Evolutionary conservation across 1,139 yeast genomes (phyloP).

Genomic region (Blastobotrys proliferans): DNA sequence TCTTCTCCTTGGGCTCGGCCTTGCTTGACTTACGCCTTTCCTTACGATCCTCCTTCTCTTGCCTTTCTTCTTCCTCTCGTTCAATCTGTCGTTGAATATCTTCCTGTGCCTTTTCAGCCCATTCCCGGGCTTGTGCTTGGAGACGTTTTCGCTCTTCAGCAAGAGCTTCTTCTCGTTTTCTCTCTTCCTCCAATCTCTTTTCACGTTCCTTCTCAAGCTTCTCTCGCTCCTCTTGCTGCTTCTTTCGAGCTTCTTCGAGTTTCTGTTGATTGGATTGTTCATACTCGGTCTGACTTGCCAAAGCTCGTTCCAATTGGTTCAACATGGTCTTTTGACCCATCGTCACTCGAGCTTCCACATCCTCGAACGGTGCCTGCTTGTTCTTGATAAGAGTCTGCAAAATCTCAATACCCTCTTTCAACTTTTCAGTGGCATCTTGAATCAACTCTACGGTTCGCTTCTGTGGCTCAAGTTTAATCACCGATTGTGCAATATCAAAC

Average conservation of each 20-base stretch:
- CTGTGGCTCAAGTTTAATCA: constrained; percentile 58
- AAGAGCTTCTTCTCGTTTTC: constrained; percentile 69
- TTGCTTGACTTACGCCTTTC: constrained; percentile 18
- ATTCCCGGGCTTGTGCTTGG: constrained; percentile 78
- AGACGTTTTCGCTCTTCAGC: constrained; percentile 77
- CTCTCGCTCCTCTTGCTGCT: constrained; percentile 56
- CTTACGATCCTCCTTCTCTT: constrained; percentile 24
- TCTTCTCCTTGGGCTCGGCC: constrained; percentile 19
- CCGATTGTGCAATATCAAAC: constrained; percentile 80
- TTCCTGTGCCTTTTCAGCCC: constrained; percentile 53
- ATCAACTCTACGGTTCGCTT: constrained; percentile 63
- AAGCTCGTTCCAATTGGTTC: constrained; percentile 63
- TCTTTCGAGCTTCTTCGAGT: constrained; percentile 67
- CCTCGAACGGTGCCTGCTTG: constrained; percentile 71
- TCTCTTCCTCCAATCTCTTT: constrained; percentile 37
- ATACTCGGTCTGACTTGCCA: constrained; percentile 68
- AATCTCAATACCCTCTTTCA: constrained; percentile 58
- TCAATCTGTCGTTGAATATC: constrained; percentile 28
- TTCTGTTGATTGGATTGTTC: constrained; percentile 56
- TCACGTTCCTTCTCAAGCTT: constrained; percentile 37
- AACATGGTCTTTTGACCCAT: constrained; percentile 76
- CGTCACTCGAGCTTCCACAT: constrained; percentile 77
- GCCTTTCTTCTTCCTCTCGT: constrained; percentile 34
- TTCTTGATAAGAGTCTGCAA: constrained; percentile 60
- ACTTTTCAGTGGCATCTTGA: constrained; percentile 51